Base-by-base conservation (phyloP, 78 protist species). In the Monocercomonoides exilis region DNA sequence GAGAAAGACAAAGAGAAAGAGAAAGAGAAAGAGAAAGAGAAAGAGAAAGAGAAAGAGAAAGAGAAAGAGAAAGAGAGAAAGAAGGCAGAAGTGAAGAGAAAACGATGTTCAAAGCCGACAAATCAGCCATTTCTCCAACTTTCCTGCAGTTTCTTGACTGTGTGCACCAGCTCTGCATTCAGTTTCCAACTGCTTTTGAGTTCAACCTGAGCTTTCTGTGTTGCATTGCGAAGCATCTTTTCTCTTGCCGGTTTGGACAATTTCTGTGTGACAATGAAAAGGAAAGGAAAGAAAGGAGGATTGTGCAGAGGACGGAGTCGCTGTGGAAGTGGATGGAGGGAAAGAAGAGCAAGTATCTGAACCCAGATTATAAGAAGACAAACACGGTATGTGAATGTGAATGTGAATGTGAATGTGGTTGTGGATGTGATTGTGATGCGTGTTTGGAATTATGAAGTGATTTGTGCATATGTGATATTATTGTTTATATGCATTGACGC, bases 101-200 rank as follows among this genome's bases (percentile, higher is more conserved):
- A n/a, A n/a, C n/a, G n/a, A n/a, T n/a, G n/a, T n/a, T n/a, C n/a
- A n/a, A n/a, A n/a, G n/a, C n/a, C n/a, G n/a, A n/a, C n/a, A n/a
- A n/a, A n/a, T n/a, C n/a, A n/a, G n/a, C n/a, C n/a, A 45, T 88
- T 34, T 77, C 95, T 21, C 87, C 87, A 2, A 70, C 54, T 38
- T 85, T 85, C 87, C 84, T 41, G 38, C 87, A 85, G 45, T 85
- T 85, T 5, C 80, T 85, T 3, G 85, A 42, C 2, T 42, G 42
- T 4, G 21, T 79, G 43, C 36, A 79, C 11, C 82, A 79, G 82
- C 82, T 79, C 45, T 33, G 6, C 5, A 4, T 6, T 29, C 82
- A 79, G 82, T 4, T 38, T 21, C 42, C 11, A 29, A 79, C 82
- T 32, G 82, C 4, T 4, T 79, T 79, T 21, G 45, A 79, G 82